Evolutionary conservation across 768 basidiomycete genomes (phyloP).

Genomic region (Hygrophoropsis aurantiaca): DNA sequence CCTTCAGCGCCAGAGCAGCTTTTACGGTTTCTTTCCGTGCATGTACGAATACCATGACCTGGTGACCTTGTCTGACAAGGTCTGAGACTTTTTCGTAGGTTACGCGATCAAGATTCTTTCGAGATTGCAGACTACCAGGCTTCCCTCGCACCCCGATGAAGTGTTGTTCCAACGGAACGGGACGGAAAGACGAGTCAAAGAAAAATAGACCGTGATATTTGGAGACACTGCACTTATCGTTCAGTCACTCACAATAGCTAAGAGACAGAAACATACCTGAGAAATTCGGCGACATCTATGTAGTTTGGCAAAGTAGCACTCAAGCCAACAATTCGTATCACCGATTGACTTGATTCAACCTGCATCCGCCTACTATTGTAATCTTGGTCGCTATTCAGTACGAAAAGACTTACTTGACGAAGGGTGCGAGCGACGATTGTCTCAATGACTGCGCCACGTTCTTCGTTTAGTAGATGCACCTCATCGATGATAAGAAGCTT

Average conservation of each 20-base stretch:
- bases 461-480: constrained; percentile 95
- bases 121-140: constrained; percentile 65
- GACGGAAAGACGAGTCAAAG: constrained; percentile 96
- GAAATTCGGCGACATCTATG: constrained; percentile 91
- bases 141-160: constrained; percentile 94
- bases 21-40: constrained; percentile 98
- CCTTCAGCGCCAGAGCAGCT: constrained; percentile 76
- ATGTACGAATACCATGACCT: constrained; percentile 99
- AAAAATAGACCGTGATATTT: constrained; percentile 87
- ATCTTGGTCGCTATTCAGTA: too few relatives aligned
- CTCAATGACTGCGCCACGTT: constrained; percentile 97
- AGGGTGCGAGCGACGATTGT: constrained; percentile 96
- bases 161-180: constrained; percentile 95
- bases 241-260: constrained; percentile 1
- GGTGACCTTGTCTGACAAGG: constrained; percentile 88
- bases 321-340: constrained; percentile 94
- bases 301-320: constrained; percentile 98
- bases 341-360: constrained; percentile 95
- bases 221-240: constrained; percentile 64
- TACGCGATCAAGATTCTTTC: constrained; percentile 83
- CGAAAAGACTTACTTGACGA: constrained; percentile 73
- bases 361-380: constrained; percentile 33
- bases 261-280: constrained; percentile 55
- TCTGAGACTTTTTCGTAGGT: constrained; percentile 90
- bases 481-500: constrained; percentile 97